These are phyloP conservation scores for Microdochium bolleyi DNA, from an alignment of 2,329 filamentous ascomycete genomes.

Conservation along the genomic window DNA sequence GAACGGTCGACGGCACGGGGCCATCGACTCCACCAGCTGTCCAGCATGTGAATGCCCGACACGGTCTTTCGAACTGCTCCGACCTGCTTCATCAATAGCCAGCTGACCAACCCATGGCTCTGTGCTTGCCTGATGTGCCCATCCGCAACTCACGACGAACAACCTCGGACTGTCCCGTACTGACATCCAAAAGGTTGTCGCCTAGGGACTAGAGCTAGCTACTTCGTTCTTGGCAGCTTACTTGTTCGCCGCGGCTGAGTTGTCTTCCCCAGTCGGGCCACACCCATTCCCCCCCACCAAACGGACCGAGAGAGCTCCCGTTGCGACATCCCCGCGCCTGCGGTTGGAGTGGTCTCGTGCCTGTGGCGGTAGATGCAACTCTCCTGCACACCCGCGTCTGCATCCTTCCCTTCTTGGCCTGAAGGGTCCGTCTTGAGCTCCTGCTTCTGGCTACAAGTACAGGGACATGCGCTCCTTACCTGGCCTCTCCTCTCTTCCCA, in stretches of 20 bases:
- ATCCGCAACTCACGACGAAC: no score
- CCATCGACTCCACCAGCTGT: neutral
- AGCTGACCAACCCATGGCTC: no score
- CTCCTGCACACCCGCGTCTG: neutral
- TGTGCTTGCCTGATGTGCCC: no score
- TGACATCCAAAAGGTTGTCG: no score
- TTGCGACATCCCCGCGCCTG: neutral
- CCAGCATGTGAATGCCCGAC: neutral
- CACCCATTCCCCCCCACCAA: neutral
- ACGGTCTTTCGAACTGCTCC: no score
- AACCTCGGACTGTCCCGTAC: no score
- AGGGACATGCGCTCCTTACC: neutral
- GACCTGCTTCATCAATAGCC: no score
- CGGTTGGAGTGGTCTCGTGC: neutral
- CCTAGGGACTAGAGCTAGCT: no score
- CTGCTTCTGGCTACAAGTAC: neutral
- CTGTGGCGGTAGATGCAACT: neutral
- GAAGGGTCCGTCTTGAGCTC: neutral
- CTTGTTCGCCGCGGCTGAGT: neutral
- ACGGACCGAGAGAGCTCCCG: no score
- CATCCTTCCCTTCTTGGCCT: neutral
- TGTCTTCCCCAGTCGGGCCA: neutral
- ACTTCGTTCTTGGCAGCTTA: neutral
- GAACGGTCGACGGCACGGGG: neutral
- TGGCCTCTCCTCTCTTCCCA: neutral